Conservation (phyloP, 495 filamentous ascomycete genomes). For the Trypethelium eluteriae region DNA sequence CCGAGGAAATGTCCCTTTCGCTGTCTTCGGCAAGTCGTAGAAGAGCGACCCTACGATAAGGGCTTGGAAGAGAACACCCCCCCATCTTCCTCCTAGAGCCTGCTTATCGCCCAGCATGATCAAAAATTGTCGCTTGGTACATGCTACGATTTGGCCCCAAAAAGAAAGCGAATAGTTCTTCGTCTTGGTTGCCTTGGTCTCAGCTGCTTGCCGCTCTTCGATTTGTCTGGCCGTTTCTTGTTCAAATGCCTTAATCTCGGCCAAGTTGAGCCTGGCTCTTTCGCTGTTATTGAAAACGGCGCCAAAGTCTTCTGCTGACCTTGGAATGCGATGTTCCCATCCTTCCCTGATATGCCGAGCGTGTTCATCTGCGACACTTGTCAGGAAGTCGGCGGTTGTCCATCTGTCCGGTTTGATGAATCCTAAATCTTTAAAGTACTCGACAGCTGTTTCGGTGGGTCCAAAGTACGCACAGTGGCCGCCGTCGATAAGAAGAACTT, state of each 20-base stretch:
- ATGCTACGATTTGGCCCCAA: too few relatives aligned
- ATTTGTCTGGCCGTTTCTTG: too few relatives aligned
- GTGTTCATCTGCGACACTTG: conserved; percentile 23
- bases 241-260: neutral
- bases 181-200: too few relatives aligned
- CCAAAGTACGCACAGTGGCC: conserved; percentile 45
- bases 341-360: conserved; percentile 20
- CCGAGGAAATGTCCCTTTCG: conserved; percentile 63
- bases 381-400: conserved; percentile 29
- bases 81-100: too few relatives aligned
- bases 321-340: conserved; percentile 26
- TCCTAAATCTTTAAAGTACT: conserved; percentile 50
- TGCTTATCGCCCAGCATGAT: too few relatives aligned
- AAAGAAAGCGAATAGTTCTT: too few relatives aligned
- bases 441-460: conserved; percentile 46
- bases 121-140: too few relatives aligned
- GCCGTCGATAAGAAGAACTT: conserved; percentile 37
- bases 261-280: neutral
- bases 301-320: conserved; percentile 28
- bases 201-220: too few relatives aligned
- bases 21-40: conserved; percentile 57
- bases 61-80: conserved; percentile 31
- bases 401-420: conserved; percentile 29
- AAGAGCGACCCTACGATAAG: conserved; percentile 75
- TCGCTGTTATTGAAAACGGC: too few relatives aligned